These are phyloP conservation scores for Saprolegnia parasitica DNA, from an alignment of 352 stramenopile species.

Conservation along the genomic window DNA sequence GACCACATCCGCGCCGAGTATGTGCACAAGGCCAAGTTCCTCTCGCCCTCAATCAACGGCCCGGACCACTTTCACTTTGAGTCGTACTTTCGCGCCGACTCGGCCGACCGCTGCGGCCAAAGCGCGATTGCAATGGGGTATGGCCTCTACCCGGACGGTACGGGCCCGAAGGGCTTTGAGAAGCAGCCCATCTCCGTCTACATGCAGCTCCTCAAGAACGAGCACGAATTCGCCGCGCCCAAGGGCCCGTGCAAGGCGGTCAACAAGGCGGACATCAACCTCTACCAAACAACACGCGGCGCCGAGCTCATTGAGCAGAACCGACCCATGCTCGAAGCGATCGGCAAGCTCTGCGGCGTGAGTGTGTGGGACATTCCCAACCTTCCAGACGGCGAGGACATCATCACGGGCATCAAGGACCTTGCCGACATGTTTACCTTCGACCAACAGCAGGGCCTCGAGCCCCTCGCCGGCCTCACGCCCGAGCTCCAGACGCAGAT, in stretches of 20 bases:
- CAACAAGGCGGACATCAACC: conserved; percentile 45
- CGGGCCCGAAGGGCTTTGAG: conserved; percentile 55
- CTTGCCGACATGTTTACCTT: conserved; percentile 82
- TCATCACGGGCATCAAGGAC: conserved; percentile 75
- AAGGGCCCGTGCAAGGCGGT: conserved; percentile 64
- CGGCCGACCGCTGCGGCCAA: conserved; percentile 72
- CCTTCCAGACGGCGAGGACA: conserved; percentile 57
- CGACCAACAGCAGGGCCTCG: conserved; percentile 60
- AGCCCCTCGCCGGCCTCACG: conserved; percentile 48
- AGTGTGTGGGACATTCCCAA: conserved; percentile 51
- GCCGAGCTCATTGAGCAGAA: conserved; percentile 56
- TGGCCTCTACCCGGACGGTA: conserved; percentile 76
- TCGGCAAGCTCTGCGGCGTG: conserved; percentile 59
- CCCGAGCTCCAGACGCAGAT: conserved; percentile 47
- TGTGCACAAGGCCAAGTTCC: conserved; percentile 58
- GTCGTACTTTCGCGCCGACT: conserved; percentile 79
- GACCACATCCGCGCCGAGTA: conserved; percentile 68
- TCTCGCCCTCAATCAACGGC: conserved; percentile 65
- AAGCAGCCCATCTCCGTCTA: conserved; percentile 75
- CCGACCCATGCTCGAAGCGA: conserved; percentile 44
- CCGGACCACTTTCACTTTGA: conserved; percentile 73
- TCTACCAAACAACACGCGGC: conserved; percentile 52
- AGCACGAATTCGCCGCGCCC: conserved; percentile 78
- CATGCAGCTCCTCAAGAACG: conserved; percentile 79
- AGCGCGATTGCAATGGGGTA: conserved; percentile 69